Evolutionary conservation across 768 basidiomycete genomes (phyloP), one percentile per base, ranked within the genome.

Genomic region (Trametes cubensis): DNA sequence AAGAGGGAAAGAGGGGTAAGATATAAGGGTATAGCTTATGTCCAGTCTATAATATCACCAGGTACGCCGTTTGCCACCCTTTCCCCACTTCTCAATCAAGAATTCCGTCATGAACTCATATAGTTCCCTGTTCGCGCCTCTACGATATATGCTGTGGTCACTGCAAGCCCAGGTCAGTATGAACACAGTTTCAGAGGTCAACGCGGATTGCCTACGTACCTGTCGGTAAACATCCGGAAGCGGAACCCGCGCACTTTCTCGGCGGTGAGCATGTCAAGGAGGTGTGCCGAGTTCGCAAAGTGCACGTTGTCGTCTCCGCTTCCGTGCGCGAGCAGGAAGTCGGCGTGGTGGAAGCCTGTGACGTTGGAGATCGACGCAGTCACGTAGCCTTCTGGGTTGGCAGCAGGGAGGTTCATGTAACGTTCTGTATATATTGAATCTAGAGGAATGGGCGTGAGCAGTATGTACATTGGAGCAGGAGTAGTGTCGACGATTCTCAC

Each of bases 231-330:
- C 92, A 98, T 93, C 71, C 95, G 84, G 76, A 98, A 97, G 70
- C 89, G 82, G 70, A 88, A 91, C 62, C 82, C 81, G 68, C 88
- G 80, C 47, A 98, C 83, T 58, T 86, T 78, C 25, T 80, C 87
- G 68, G 79, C 77, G 0, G 95, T 98, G 67, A 99, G 83, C 87
- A 97, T 95, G 74, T 98, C 96, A 38, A 99, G 76, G 69, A 99
- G 71, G 67, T 91, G 91, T 14, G 94, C 94, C 56, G 90, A 87
- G 76, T 99, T 95, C 41, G 90, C 85, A 69, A 85, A 95, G 75
- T 99, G 97, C 47, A 99, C 95, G 70, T 98, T 98, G 72, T 98
- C 96, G 72, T 98, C 96, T 10, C 89, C 96, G 66, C 88, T 94
- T 30, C 97, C 97, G 69, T 98, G 95, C 11, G 90, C 92, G 55